These are phyloP conservation scores for Saururus chinensis DNA, from an alignment of 164 flowering plant species.

Conservation along the genomic window DNA sequence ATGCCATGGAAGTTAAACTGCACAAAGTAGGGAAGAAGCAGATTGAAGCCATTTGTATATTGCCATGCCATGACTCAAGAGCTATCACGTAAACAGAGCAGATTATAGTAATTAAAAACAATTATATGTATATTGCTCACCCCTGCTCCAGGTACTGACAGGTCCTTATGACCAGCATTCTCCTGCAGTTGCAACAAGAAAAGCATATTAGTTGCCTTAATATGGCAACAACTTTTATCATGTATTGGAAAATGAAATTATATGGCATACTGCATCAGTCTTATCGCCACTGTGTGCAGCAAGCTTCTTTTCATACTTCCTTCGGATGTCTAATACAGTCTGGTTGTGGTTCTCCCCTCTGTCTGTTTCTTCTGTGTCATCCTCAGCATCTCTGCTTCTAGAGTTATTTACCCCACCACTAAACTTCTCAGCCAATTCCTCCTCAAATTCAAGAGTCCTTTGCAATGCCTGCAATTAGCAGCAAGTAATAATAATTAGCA, in stretches of 20 bases:
- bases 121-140: slow-evolving; percentile 20
- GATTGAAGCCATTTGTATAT: neutral
- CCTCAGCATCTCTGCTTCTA: slow-evolving; percentile 37
- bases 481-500: neutral
- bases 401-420: slow-evolving; percentile 48
- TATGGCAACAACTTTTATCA: neutral
- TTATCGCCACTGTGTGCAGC: slow-evolving; percentile 54
- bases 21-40: slow-evolving; percentile 8
- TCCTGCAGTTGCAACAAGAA: slow-evolving; percentile 37
- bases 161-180: slow-evolving; percentile 51
- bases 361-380: slow-evolving; percentile 52
- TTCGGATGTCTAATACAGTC: slow-evolving; percentile 67
- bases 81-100: neutral
- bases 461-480: slow-evolving; percentile 60
- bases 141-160: slow-evolving; percentile 91
- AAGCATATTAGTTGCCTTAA: neutral
- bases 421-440: slow-evolving; percentile 89
- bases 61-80: neutral
- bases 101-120: too few species aligned
- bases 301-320: slow-evolving; percentile 90
- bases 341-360: slow-evolving; percentile 41
- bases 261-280: slow-evolving; percentile 38
- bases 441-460: slow-evolving; percentile 91
- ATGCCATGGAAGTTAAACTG: slow-evolving; percentile 97
- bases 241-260: neutral